Conservation (phyloP, 768 basidiomycete species). For the Pisolithus microcarpus region DNA sequence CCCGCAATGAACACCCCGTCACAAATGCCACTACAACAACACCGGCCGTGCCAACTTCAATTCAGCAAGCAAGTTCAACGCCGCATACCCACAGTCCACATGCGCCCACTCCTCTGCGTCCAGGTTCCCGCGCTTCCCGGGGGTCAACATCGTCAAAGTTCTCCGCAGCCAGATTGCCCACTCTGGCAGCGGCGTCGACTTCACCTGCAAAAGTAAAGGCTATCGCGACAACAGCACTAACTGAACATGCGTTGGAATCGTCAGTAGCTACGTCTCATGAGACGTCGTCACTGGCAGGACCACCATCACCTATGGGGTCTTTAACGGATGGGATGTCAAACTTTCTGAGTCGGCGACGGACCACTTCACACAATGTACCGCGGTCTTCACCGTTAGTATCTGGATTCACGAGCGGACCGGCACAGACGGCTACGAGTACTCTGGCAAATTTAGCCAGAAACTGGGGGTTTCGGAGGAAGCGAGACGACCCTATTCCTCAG, state of each 20-base stretch:
- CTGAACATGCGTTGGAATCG: slow-evolving; percentile 45
- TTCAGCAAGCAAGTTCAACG: slow-evolving; percentile 23
- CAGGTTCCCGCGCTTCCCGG: slow-evolving; percentile 66
- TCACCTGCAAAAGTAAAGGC: slow-evolving; percentile 46
- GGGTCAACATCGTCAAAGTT: slow-evolving; percentile 63
- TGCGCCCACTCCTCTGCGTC: slow-evolving; percentile 55
- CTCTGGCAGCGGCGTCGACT: slow-evolving; percentile 42
- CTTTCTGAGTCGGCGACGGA: slow-evolving; percentile 42
- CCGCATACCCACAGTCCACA: slow-evolving; percentile 30
- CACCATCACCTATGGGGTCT: slow-evolving; percentile 57
- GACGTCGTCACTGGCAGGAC: slow-evolving; percentile 24
- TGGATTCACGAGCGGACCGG: slow-evolving; percentile 12
- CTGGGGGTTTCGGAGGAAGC: slow-evolving; percentile 63
- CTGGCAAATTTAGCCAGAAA: slow-evolving; percentile 54
- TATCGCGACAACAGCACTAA: slow-evolving; percentile 59
- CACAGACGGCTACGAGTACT: slow-evolving; percentile 42
- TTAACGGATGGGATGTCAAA: slow-evolving; percentile 54
- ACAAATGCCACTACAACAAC: slow-evolving; percentile 25
- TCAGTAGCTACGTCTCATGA: slow-evolving; percentile 35
- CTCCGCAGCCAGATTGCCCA: slow-evolving; percentile 56
- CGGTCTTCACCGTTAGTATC: slow-evolving; percentile 41
- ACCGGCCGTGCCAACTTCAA: slow-evolving; percentile 33
- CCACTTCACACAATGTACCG: slow-evolving; percentile 53
- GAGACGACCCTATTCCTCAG: slow-evolving; percentile 17
- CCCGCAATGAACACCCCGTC: slow-evolving; percentile 9